A percentile compares a stretch with the other conserved stretches of the same genome.
Evolutionary conservation across 805 yeast species (phyloP).

Genomic region (Spathaspora girioi): DNA sequence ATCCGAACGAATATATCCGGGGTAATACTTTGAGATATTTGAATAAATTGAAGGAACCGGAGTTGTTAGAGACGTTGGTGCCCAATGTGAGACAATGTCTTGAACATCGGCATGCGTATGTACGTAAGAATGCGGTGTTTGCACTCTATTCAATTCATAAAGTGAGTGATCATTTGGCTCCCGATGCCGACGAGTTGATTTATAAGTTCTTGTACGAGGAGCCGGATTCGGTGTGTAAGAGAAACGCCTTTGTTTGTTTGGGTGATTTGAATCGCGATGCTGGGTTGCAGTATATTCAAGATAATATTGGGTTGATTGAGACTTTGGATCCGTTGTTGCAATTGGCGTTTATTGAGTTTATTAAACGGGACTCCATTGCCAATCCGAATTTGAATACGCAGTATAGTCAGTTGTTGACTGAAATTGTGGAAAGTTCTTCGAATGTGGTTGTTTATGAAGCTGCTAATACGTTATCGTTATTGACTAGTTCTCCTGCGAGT

Average conservation of each 20-base stretch:
- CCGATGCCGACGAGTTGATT: constrained; percentile 91
- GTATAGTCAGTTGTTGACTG: constrained; percentile 70
- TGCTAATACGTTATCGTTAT: constrained; percentile 67
- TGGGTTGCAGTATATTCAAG: constrained; percentile 79
- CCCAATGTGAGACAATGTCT: constrained; percentile 89
- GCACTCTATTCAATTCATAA: constrained; percentile 80
- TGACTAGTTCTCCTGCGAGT: constrained; percentile 63
- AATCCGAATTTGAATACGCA: constrained; percentile 64
- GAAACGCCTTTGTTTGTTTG: constrained; percentile 91
- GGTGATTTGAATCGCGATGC: constrained; percentile 79
- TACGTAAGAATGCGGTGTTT: constrained; percentile 93
- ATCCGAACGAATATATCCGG: constrained; percentile 94
- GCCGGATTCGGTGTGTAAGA: constrained; percentile 87
- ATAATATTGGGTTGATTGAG: constrained; percentile 56
- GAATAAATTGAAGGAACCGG: constrained; percentile 87
- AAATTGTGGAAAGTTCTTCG: constrained; percentile 66
- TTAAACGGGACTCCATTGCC: constrained; percentile 71
- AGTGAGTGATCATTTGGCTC: constrained; percentile 82
- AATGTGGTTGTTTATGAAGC: constrained; percentile 86
- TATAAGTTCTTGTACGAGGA: constrained; percentile 72
- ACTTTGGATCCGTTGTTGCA: constrained; percentile 80
- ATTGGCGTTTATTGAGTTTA: constrained; percentile 85
- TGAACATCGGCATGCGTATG: constrained; percentile 96
- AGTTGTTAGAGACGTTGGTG: constrained; percentile 89
- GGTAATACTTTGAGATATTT: constrained; percentile 93